phyloP scores from a whole-genome alignment of 768 basidiomycete genomes.

The Collybia mongolica region DNA sequence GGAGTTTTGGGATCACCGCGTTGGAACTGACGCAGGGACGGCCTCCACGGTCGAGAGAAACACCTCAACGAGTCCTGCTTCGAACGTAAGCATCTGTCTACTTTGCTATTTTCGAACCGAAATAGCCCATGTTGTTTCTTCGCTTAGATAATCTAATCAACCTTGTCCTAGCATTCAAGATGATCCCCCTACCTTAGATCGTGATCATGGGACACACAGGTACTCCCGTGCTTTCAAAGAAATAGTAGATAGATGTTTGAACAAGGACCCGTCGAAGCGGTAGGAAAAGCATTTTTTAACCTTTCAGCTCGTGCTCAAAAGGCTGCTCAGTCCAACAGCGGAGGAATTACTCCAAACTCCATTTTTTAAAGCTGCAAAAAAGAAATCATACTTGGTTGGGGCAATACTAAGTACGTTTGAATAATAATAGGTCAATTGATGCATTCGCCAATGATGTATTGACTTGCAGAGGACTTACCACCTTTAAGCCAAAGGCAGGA shows the following conservation, averaged over 20 bases:
- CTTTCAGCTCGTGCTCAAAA: background rate
- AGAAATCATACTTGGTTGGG: constrained; percentile 74
- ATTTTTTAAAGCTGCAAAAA: constrained; percentile 81
- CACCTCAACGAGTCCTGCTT: constrained; percentile 70
- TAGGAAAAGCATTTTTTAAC: constrained; percentile 18
- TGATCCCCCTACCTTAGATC: constrained; percentile 73
- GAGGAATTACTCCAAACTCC: constrained; percentile 71
- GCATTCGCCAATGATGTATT: background rate
- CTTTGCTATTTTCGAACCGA: background rate
- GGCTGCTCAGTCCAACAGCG: constrained; percentile 63
- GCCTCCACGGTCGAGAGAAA: constrained; percentile 79
- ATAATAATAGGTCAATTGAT: background rate
- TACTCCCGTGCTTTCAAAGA: constrained; percentile 85
- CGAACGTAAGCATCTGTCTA: constrained; percentile 50
- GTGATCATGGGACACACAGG: constrained; percentile 66
- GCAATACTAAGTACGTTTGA: constrained; percentile 60
- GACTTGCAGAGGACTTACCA: constrained; percentile 56
- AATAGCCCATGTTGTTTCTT: background rate
- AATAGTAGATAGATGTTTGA: constrained; percentile 77
- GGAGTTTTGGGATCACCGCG: constrained; percentile 96
- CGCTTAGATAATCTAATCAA: constrained; percentile 2
- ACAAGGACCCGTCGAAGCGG: constrained; percentile 83
- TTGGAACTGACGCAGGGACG: constrained; percentile 86
- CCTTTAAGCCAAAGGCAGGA: constrained; percentile 75
- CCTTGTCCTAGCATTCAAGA: constrained; percentile 58